Base-by-base conservation (phyloP, 2,329 filamentous ascomycete species). In the Aspergillus sp. region DNA sequence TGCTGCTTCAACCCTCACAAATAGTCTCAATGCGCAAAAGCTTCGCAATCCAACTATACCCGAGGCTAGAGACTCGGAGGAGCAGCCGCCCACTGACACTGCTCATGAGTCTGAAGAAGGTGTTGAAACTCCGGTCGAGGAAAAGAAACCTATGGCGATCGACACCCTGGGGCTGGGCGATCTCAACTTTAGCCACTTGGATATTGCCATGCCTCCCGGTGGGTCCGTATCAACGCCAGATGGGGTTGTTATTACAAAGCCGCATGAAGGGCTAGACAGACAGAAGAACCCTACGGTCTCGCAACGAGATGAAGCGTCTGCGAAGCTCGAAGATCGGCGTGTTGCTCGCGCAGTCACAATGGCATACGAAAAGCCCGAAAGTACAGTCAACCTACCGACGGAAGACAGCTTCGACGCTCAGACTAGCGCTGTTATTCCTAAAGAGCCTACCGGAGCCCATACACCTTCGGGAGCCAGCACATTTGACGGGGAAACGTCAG, bases 101-200 rank as follows among this genome's bases (percentile, higher is more conserved):
- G 68, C 73, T 9, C 70, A 74, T 38, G 70, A 75, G 15, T 57
- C 58, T 61, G 1, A 73, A 70, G 28, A 69, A 71, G 38, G 60
- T 57, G 7, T 46, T 54, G 1, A 65, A 60, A 4, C 46, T 50
- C 23, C 71, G 63, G 11, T 72, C n/a, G 76, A 79, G 25, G 73
- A 78, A 54, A 84, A 84, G 63, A 91, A 88, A 70, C 89, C 92
- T 68, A 87, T 89, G 13, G 93, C 95, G 1, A 86, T 97, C 2
- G 92, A 94, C 72, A 98, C 95, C 0, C 83, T 99, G 54, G 95
- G 95, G 13, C 88, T 87, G 70, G 95, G 95, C 5, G 91, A 97
- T 72, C 82, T 99, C 52, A 96, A 92, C 74, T 84, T 98, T 60
- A 93, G 91, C 70, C 92, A 97, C 72, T 82, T 98, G 47, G 94